A percentile compares a stretch with the other conserved stretches of the same genome.
phyloP scores from a whole-genome alignment of 2,329 filamentous ascomycete genomes.

The Myrmaecium sp. region DNA sequence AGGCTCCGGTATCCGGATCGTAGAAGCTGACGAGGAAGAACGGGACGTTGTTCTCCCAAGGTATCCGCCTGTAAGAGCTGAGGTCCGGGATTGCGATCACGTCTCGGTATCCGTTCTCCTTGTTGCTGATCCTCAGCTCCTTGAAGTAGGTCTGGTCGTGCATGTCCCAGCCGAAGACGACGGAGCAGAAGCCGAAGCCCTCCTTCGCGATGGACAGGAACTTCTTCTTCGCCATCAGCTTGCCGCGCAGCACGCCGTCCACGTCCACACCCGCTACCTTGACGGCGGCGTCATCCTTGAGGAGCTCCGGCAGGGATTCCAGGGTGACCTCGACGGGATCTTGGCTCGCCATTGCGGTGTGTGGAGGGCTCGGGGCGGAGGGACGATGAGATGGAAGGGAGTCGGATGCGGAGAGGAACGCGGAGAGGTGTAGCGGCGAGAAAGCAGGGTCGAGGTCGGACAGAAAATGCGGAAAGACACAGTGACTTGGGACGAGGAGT shows the following conservation, averaged over 20 bases:
- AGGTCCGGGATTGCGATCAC: constrained; percentile 70
- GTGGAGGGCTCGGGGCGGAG: neutral
- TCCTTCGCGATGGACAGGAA: constrained; percentile 66
- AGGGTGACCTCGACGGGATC: constrained; percentile 34
- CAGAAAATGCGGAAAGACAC: too few species aligned
- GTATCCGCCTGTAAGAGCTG: constrained; percentile 61
- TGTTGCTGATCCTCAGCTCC: constrained; percentile 76
- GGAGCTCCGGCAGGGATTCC: constrained; percentile 47
- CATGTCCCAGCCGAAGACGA: constrained; percentile 96
- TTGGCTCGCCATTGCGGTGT: constrained; percentile 9
- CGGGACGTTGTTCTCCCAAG: constrained; percentile 75
- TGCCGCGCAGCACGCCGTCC: constrained; percentile 74
- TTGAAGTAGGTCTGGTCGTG: constrained; percentile 79
- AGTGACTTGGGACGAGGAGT: too few species aligned
- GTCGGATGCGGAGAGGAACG: constrained; percentile 1
- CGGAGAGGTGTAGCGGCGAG: neutral
- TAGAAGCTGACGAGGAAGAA: constrained; percentile 74
- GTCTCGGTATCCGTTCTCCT: constrained; percentile 78
- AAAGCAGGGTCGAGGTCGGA: too few species aligned
- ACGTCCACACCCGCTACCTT: constrained; percentile 81
- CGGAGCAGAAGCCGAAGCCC: constrained; percentile 87
- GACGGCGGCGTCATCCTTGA: constrained; percentile 57
- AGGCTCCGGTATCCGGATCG: constrained; percentile 58
- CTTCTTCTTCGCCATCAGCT: constrained; percentile 84
- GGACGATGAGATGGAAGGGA: neutral